Base-by-base conservation (phyloP, 164 flowering plant genomes). In the Vitis cinerea region DNA sequence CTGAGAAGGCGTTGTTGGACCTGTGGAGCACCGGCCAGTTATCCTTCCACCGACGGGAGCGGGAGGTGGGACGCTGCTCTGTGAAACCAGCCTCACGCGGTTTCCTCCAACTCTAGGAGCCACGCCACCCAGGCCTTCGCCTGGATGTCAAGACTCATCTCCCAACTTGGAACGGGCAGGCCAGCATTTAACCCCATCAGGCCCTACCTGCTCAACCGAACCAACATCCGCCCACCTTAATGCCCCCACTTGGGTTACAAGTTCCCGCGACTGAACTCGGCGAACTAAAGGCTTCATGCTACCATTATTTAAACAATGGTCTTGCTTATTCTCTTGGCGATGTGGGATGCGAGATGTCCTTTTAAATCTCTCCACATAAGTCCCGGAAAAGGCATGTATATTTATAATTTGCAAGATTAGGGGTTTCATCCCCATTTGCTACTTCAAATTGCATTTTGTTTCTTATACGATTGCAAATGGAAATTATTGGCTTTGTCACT, bases 61-160 rank as follows among this genome's bases (percentile, higher is more conserved):
- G 74, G 78, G 77, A 71, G 60, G 84, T 77, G 3, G 4, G 0
- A 63, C 86, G 81, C 74, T 81, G 86, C 79, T 81, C 82, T 79
- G 83, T 81, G 75, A 77, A 79, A 9, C 86, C 84, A 79, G 81
- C 84, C 86, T 79, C 52, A 67, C 79, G 81, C 81, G 1, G 68
- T 72, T 3, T 79, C 86, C 76, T 61, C 78, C 76, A 0, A 17
- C 77, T 76, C 15, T 72, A 79, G 65, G 71, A 64, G 47, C 63
- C 70, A 27, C 12, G 79, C 6, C 11, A 52, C 72, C 72, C 61
- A 10, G 30, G 64, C 78, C 61, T 83, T 68, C 77, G 79, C 74
- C 6, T 16, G 48, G 10, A 16, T 19, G 61, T 1, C 78, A 49
- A 2, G 63, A 66, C 29, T 48, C 75, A 70, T 23, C 78, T 78